Conservation (phyloP, 257 asterid species). For the Scutellaria barbata region DNA sequence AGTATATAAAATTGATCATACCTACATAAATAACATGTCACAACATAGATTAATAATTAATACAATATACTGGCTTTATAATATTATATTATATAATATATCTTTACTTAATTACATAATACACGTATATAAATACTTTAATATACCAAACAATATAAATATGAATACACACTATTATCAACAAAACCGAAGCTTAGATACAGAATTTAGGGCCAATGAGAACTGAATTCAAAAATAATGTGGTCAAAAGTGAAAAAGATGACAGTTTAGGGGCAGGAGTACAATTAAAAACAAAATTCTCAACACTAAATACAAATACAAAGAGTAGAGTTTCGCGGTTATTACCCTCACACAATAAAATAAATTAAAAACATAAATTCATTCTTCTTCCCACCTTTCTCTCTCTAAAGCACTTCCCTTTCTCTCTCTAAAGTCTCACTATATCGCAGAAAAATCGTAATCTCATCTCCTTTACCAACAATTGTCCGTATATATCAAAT, state of each 20-base stretch:
- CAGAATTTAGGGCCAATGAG: too few species aligned
- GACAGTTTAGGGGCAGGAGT: conserved; percentile 25
- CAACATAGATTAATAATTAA: too few species aligned
- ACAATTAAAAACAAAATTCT: conserved; percentile 32
- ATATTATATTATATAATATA: too few species aligned
- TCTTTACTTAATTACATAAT: too few species aligned
- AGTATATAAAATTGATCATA: too few species aligned
- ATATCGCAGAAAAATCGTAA: conserved; percentile 39
- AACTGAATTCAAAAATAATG: conserved; percentile 28
- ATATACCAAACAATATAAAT: too few species aligned
- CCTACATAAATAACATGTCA: too few species aligned
- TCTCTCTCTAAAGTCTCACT: conserved; percentile 54
- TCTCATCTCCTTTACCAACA: conserved; percentile 39
- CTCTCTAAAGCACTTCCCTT: conserved; percentile 44
- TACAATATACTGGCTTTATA: too few species aligned
- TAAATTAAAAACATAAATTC: conserved; percentile 37
- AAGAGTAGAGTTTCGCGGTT: conserved; percentile 65
- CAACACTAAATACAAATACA: conserved; percentile 37
- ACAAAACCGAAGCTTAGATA: too few species aligned
- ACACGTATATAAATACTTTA: too few species aligned
- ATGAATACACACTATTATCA: too few species aligned
- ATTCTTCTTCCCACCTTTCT: conserved; percentile 47
- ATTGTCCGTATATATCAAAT: conserved; percentile 37
- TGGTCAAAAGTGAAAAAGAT: background rate
- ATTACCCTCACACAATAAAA: conserved; percentile 40